Evolutionary conservation across 1,284 basidiomycete genomes (phyloP).

Genomic region (Phenoliferia sp.): DNA sequence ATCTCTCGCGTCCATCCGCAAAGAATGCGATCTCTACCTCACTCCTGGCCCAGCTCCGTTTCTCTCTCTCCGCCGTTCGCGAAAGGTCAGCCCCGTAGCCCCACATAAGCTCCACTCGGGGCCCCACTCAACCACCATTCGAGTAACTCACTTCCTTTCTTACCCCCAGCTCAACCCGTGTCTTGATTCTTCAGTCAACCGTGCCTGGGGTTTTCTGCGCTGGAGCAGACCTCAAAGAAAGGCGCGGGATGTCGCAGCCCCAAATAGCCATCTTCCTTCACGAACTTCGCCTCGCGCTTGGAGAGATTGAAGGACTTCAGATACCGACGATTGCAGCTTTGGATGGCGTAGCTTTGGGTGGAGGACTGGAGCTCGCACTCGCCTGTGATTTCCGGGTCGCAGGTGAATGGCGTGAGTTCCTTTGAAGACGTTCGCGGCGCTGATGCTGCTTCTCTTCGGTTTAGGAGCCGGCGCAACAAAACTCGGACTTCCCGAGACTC

Average conservation of each 20-base stretch:
- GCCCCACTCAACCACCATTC: neutral
- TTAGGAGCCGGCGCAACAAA: constrained; percentile 59
- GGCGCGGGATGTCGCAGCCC: constrained; percentile 67
- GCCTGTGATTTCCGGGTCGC: constrained; percentile 85
- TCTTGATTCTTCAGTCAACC: constrained; percentile 72
- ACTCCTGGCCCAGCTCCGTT: neutral
- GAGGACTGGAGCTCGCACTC: constrained; percentile 79
- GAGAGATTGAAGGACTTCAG: constrained; percentile 68
- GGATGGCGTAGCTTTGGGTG: constrained; percentile 87
- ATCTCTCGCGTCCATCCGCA: constrained; percentile 36
- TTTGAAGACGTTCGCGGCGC: neutral
- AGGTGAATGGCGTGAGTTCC: constrained; percentile 47
- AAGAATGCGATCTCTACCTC: constrained; percentile 79
- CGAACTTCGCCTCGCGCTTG: constrained; percentile 66
- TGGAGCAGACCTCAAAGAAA: constrained; percentile 83
- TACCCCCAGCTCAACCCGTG: constrained; percentile 54
- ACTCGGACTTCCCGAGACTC: constrained; percentile 76
- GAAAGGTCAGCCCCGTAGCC: neutral
- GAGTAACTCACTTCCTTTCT: neutral
- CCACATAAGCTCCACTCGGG: neutral
- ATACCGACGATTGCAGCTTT: constrained; percentile 88
- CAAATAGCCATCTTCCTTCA: constrained; percentile 75
- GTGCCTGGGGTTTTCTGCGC: constrained; percentile 78
- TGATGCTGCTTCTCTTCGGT: constrained; percentile 31
- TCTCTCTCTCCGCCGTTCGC: constrained; percentile 54